phyloP scores from a whole-genome alignment of 2,329 filamentous ascomycete species.

The Hirsutella minnesotensis region DNA sequence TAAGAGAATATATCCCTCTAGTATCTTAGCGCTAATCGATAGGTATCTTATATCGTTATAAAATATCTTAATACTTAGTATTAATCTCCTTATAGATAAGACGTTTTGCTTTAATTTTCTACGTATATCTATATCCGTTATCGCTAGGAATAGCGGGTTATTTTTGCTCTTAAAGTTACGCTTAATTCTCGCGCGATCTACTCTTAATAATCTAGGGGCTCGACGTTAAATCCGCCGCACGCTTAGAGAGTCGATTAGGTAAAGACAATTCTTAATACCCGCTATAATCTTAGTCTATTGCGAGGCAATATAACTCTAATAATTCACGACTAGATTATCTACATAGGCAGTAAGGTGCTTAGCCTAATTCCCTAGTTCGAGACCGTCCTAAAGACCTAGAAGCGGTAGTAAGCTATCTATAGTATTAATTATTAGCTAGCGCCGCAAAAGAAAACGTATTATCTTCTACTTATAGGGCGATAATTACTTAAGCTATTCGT shows the following conservation, averaged over 20 bases:
- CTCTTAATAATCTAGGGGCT: no score
- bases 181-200: no score
- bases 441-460: no score
- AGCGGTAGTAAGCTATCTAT: no score
- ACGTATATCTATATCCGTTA: no score
- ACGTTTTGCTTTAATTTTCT: no score
- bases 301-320: not conserved
- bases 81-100: not conserved
- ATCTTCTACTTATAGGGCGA: constrained; percentile 1
- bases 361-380: no score
- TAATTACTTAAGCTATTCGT: constrained; percentile 2
- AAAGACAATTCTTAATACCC: not conserved
- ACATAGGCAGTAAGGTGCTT: constrained; percentile 4
- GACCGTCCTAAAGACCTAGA: no score
- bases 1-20: no score
- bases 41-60: constrained; percentile 5
- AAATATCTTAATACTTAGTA: constrained; percentile 4
- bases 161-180: no score
- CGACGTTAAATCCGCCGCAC: constrained; percentile 1
- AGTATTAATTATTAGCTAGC: no score
- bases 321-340: constrained; percentile 3
- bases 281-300: not conserved
- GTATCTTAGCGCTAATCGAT: constrained; percentile 3
- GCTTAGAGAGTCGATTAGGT: constrained; percentile 1
- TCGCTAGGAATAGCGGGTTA: no score